Evolutionary conservation across 2,329 filamentous ascomycete species (phyloP).

Genomic region (Calycina marina): DNA sequence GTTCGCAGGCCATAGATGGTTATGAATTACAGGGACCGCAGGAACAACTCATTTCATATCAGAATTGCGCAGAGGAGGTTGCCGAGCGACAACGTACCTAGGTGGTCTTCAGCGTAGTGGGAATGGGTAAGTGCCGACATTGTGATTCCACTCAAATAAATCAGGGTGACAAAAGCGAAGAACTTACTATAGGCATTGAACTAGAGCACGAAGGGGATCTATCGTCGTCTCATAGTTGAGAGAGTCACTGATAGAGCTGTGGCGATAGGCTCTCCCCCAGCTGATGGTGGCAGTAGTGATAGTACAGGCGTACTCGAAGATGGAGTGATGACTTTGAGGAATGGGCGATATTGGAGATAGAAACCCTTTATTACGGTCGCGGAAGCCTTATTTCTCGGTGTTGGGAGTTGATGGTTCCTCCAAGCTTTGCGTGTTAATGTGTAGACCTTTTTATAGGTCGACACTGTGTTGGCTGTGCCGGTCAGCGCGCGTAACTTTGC

Average conservation of each 20-base stretch:
- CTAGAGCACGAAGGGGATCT: slow-evolving; percentile 26
- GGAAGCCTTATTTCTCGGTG: slow-evolving; percentile 13
- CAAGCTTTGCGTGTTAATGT: slow-evolving; percentile 17
- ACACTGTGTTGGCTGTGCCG: neutral
- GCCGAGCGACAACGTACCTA: slow-evolving; percentile 26
- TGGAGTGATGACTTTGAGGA: slow-evolving; percentile 22
- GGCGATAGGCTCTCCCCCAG: slow-evolving; percentile 3
- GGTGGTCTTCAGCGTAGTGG: slow-evolving; percentile 25
- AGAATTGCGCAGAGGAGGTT: slow-evolving; percentile 27
- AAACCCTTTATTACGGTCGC: slow-evolving; percentile 12
- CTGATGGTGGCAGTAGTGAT: slow-evolving; percentile 16
- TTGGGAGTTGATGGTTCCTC: slow-evolving; percentile 14
- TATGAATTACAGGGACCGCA: slow-evolving; percentile 25
- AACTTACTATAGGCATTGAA: slow-evolving; percentile 29
- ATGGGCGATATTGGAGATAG: slow-evolving; percentile 20
- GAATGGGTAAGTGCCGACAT: slow-evolving; percentile 23
- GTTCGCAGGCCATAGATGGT: slow-evolving; percentile 25
- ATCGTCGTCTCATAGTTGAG: slow-evolving; percentile 13
- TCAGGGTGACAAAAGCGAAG: slow-evolving; percentile 24
- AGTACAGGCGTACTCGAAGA: slow-evolving; percentile 18
- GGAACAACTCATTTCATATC: slow-evolving; percentile 27
- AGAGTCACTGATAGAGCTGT: slow-evolving; percentile 2
- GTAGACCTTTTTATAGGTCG: slow-evolving; percentile 22
- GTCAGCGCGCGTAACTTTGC: too few species aligned
- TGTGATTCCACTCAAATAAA: slow-evolving; percentile 26